Evolutionary conservation across 2,329 filamentous ascomycete species (phyloP), one percentile per base, ranked within the genome.

Genomic region (Aspergillus costaricaensis): DNA sequence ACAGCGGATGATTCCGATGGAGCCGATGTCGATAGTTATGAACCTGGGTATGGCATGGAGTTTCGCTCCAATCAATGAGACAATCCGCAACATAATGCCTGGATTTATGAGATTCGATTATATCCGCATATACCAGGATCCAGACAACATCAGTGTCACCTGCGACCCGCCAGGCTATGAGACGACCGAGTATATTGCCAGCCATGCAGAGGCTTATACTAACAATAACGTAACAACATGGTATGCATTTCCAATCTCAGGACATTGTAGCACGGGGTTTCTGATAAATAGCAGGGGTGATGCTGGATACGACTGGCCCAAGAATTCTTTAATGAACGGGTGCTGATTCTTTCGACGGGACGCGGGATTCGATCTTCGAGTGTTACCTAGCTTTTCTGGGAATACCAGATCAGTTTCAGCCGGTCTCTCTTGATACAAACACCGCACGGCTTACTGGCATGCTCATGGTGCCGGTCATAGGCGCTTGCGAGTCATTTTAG

Each of bases 11-110:
- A 84, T 91, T 55, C 87, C 88, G 0, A 77, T 86, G 65, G 88
- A 91, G 70, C 89, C 89, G 2, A 82, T 91, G 85, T 72, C 86
- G 1, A 76, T 91, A 17, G 80, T 91, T 66, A 81, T 86, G 77
- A 91, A 91, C 70, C 84, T 90, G 67, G 89, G 88, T 68, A 89
- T 91, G 84, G 87, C 85, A 4, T 81, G 82, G 67, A 85, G 83
- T 73, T 91, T 91, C 72, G 85, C 88, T 0, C 73, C 79, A 5
- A 77, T 90, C 62, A 86, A 90, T 68, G 74, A 86, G 60, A 81
- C 81, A 1, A 85, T 91, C 23, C 77, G 72, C 4, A 68, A 80
- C 15, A 75, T 85, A 47, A 79, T 89, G 68, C 88, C 88, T 2
- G 88, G 86, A 2, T 85, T 80, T 2, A 88, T 90, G 82, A 81